phyloP scores from a whole-genome alignment of 805 yeast genomes.

The Clavispora vitiphila region DNA sequence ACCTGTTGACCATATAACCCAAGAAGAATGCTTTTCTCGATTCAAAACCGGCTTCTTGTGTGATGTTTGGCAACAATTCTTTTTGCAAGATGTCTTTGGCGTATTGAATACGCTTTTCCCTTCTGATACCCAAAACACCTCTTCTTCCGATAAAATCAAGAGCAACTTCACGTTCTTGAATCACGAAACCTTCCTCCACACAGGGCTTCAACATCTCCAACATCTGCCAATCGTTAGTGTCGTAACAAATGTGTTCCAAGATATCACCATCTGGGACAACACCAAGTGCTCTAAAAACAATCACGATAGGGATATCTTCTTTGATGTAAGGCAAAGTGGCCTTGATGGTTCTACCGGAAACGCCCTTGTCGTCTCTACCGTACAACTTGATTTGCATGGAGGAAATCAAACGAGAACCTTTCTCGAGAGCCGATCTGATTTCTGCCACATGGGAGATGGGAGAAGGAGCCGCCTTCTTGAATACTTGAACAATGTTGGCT shows the following conservation, averaged over 20 bases:
- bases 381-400: constrained; percentile 90
- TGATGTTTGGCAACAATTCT: constrained; percentile 94
- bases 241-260: constrained; percentile 96
- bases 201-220: constrained; percentile 98
- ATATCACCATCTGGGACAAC: constrained; percentile 99
- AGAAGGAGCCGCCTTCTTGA: constrained; percentile 95
- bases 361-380: constrained; percentile 72
- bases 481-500: constrained; percentile 97
- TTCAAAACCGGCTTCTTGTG: constrained; percentile 96
- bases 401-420: constrained; percentile 92
- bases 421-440: constrained; percentile 92
- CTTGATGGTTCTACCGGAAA: constrained; percentile 75
- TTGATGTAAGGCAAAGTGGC: constrained; percentile 96
- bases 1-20: constrained; percentile 96
- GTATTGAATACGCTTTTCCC: constrained; percentile 96
- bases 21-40: constrained; percentile 94
- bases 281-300: constrained; percentile 96
- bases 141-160: constrained; percentile 97
- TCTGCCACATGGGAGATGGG: constrained; percentile 96
- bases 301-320: constrained; percentile 94
- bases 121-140: constrained; percentile 91
- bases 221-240: constrained; percentile 98
- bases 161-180: constrained; percentile 97
- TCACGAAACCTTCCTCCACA: constrained; percentile 97
- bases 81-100: constrained; percentile 96